Base-by-base conservation (phyloP, 495 filamentous ascomycete species). In the Penicillium coffeae region DNA sequence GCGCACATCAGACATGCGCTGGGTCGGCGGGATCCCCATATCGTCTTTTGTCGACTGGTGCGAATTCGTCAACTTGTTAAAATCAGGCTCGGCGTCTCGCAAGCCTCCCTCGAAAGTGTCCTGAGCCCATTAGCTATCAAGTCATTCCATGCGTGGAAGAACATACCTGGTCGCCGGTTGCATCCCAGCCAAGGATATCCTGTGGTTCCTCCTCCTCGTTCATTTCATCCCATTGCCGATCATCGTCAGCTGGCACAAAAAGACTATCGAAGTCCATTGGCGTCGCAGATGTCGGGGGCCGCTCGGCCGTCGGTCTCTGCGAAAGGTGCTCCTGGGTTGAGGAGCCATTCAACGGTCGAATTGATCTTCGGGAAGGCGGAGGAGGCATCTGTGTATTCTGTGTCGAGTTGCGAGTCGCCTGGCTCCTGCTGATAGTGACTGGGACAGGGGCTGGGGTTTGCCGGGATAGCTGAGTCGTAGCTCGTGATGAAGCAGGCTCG, bases 121-220 rank as follows among this genome's bases (percentile, higher is more conserved):
- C 64, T 69, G 22, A 2, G 4, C 14, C 52, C n/a, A 49, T 44
- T 46, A 21, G 30, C 34, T 43, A 38, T 32, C 9, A 32, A 4
- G 25, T 10, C 36, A 40, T 8, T 3, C 32, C 1, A 19, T 3
- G 32, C 21, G n/a, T 18, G 2, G 8, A 10, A 4, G 25, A 14
- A 58, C 60, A 48, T 58, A 71, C 70, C 48, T 64, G 58, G 14
- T 78, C 76, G 18, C 75, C 83, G 52, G 78, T 87, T 9, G 83
- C 79, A 71, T 95, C 84, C 90, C 91, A 96, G 21, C 84, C 83
- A 22, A 96, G 73, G 41, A 81, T 84, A 48, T 87, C 88, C 34
- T 90, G 83, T 75, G 56, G 58, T 35, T 89, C 84, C 44, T 84
- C 84, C 14, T 87, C 82, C 15, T 85, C 80, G 45, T 87, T 82